A percentile compares a stretch with the other conserved stretches of the same genome.
Evolutionary conservation across 306 rosid genomes (phyloP).

Genomic region (Cucurbita maxima): DNA sequence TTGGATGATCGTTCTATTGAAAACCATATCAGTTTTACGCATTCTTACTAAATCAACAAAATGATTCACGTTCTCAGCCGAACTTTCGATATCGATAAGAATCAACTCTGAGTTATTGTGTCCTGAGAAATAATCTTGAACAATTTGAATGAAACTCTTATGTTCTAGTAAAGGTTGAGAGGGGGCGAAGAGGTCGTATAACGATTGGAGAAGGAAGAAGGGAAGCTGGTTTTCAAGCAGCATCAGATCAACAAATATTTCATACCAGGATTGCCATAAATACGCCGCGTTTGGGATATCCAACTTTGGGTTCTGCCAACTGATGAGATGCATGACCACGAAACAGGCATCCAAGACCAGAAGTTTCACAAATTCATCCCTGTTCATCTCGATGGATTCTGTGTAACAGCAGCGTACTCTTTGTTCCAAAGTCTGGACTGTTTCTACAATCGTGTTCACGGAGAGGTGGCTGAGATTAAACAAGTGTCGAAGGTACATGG

Average conservation of each 20-base stretch:
- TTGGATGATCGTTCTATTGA: slow-evolving; percentile 7
- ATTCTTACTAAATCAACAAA: neutral
- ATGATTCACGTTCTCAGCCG: neutral
- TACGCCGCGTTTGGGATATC: neutral
- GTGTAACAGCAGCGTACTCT: neutral
- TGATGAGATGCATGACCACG: neutral
- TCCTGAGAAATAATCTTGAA: neutral
- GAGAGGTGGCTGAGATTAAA: too few species aligned
- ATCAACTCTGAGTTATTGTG: too few species aligned
- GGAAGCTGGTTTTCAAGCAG: neutral
- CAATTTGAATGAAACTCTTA: neutral
- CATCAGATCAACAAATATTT: neutral
- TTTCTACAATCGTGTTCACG: neutral
- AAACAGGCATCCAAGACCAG: neutral
- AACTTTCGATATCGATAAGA: neutral
- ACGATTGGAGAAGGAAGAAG: neutral
- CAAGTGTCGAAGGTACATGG: too few species aligned
- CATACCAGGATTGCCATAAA: neutral
- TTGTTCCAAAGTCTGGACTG: neutral
- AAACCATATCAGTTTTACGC: neutral
- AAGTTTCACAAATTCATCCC: neutral
- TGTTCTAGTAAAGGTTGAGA: neutral
- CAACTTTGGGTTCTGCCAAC: neutral
- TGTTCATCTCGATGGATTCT: neutral
- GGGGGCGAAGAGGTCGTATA: neutral